Conservation (phyloP, 345 rosid genomes). For the Linum usitatissimum region DNA sequence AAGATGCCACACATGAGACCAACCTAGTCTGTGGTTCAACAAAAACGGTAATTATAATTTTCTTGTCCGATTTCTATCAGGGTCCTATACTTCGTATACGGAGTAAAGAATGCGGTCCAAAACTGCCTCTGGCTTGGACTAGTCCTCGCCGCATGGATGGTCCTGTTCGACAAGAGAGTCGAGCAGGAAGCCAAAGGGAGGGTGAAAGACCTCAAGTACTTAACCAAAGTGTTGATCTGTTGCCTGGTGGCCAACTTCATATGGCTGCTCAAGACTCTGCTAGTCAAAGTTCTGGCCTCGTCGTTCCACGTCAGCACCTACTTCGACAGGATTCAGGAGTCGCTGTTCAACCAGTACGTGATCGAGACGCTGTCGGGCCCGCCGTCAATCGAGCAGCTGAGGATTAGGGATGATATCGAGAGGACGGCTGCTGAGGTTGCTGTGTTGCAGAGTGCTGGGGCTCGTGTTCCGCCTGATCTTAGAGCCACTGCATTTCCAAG, state of each 20-base stretch:
- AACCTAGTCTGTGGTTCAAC: too few species aligned
- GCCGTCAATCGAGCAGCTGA: constrained; percentile 48
- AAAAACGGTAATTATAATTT: too few species aligned
- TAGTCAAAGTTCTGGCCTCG: constrained; percentile 75
- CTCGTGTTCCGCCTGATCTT: constrained; percentile 46
- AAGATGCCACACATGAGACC: too few species aligned
- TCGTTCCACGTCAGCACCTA: constrained; percentile 88
- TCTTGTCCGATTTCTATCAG: background rate
- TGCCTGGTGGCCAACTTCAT: constrained; percentile 49
- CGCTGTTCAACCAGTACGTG: constrained; percentile 66
- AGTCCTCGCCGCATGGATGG: constrained; percentile 62
- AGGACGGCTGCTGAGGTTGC: constrained; percentile 36
- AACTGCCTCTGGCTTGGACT: constrained; percentile 78
- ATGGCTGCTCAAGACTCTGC: constrained; percentile 79
- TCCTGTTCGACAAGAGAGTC: constrained; percentile 51
- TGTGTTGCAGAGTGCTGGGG: constrained; percentile 54
- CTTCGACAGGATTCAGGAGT: constrained; percentile 83
- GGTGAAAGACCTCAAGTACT: constrained; percentile 25
- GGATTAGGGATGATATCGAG: constrained; percentile 38
- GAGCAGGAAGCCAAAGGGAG: constrained; percentile 20
- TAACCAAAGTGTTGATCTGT: constrained; percentile 58
- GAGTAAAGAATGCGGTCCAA: constrained; percentile 65
- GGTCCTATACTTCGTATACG: constrained; percentile 78
- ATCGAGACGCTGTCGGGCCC: constrained; percentile 78
- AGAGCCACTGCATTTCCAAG: constrained; percentile 34